A percentile compares a stretch with the other conserved stretches of the same genome.
Evolutionary conservation across 192 early-diverging fungal species (phyloP).

Genomic region (Coemansia sp.): DNA sequence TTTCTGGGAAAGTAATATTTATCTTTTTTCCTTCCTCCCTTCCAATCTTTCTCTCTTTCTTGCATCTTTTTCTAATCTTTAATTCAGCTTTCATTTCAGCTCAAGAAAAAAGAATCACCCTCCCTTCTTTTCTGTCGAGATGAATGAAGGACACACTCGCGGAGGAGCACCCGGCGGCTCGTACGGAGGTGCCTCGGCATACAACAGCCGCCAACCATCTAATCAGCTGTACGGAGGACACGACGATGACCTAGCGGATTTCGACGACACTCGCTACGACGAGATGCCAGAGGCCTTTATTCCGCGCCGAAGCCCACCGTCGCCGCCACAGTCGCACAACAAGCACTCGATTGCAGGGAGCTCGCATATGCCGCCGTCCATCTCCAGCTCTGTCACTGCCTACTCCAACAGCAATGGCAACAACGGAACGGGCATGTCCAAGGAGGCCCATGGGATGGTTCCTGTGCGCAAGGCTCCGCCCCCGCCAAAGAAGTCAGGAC

Average conservation of each 20-base stretch:
- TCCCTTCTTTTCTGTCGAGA: slow-evolving; percentile 12
- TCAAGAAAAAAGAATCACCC: slow-evolving; percentile 10
- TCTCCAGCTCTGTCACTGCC: slow-evolving; percentile 14
- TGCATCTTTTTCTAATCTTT: slow-evolving; percentile 15
- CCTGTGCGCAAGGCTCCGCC: slow-evolving; percentile 49
- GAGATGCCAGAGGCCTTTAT: slow-evolving; percentile 47
- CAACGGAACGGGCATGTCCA: neutral
- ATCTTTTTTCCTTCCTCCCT: slow-evolving; percentile 3
- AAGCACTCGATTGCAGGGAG: slow-evolving; percentile 33
- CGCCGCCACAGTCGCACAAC: slow-evolving; percentile 29
- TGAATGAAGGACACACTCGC: slow-evolving; percentile 46
- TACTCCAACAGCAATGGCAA: slow-evolving; percentile 31
- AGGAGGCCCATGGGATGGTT: slow-evolving; percentile 21
- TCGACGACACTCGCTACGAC: slow-evolving; percentile 17
- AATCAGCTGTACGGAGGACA: slow-evolving; percentile 32
- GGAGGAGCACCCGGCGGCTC: slow-evolving; percentile 24
- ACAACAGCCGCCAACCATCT: slow-evolving; percentile 21
- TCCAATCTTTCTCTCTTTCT: slow-evolving; percentile 8
- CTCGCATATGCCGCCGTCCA: slow-evolving; percentile 15
- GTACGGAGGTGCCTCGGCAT: slow-evolving; percentile 19
- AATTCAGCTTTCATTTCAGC: slow-evolving; percentile 9
- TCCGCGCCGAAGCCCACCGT: slow-evolving; percentile 53
- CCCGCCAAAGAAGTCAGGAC: slow-evolving; percentile 49
- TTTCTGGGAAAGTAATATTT: neutral
- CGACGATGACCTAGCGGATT: slow-evolving; percentile 38